These are phyloP conservation scores for Fusarium incarnatum DNA, from an alignment of 2,329 filamentous ascomycete species.

Conservation along the genomic window DNA sequence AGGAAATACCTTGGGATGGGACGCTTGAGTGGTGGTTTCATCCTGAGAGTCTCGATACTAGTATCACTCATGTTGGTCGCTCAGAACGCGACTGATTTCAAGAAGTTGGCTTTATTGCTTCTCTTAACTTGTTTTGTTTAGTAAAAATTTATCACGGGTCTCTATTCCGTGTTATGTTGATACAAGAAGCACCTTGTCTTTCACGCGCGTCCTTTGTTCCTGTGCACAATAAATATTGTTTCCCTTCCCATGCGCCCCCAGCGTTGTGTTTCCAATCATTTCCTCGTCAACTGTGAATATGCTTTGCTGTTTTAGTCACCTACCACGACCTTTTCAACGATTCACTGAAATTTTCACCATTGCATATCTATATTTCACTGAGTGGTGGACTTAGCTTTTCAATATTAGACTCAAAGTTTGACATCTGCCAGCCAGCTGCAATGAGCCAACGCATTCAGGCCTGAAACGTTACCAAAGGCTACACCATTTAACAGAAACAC, in stretches of 20 bases:
- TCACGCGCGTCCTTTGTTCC: too few relatives aligned
- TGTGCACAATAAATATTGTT: too few relatives aligned
- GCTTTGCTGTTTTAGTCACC: fast-evolving
- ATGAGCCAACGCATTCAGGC: background rate
- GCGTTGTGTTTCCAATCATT: background rate
- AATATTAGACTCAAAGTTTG: background rate
- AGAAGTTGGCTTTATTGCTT: too few relatives aligned
- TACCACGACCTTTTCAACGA: background rate
- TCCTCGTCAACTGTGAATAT: background rate
- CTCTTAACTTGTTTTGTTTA: too few relatives aligned
- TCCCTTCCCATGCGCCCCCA: too few relatives aligned
- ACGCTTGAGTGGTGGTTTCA: slow-evolving; percentile 24
- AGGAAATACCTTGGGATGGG: slow-evolving; percentile 8
- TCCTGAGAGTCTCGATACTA: slow-evolving; percentile 9
- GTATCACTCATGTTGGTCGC: background rate
- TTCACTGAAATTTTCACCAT: background rate
- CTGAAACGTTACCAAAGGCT: background rate
- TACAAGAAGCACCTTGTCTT: too few relatives aligned
- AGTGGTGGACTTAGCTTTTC: background rate
- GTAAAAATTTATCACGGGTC: too few relatives aligned
- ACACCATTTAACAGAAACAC: background rate
- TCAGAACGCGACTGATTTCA: background rate
- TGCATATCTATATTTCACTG: background rate
- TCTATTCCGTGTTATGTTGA: too few relatives aligned
- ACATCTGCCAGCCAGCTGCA: background rate